Conservation (phyloP, 2,329 filamentous ascomycete genomes). For the Calonectria montana region DNA sequence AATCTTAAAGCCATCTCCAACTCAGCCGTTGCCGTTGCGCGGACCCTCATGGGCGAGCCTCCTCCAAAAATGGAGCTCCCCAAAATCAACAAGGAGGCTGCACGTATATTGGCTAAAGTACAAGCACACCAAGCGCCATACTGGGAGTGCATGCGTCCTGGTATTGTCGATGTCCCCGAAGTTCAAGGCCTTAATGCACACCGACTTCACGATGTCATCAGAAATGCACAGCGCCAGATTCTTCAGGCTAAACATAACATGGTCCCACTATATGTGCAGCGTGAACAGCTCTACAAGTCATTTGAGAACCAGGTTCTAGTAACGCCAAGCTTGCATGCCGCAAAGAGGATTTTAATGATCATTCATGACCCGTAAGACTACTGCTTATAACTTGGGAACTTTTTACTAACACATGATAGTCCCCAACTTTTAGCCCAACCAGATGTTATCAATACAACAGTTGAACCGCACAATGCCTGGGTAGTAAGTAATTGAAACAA, state of each 20-base stretch:
- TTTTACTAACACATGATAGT: slow-evolving; percentile 46
- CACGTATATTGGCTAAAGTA: slow-evolving; percentile 67
- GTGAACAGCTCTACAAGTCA: slow-evolving; percentile 76
- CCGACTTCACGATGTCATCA: slow-evolving; percentile 83
- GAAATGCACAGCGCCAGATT: slow-evolving; percentile 78
- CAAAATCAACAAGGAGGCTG: slow-evolving; percentile 68
- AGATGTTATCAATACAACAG: slow-evolving; percentile 75
- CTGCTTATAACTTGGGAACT: neutral
- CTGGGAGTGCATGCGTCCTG: slow-evolving; percentile 89
- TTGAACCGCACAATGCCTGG: slow-evolving; percentile 89
- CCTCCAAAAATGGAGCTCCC: slow-evolving; percentile 72
- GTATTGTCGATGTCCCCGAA: slow-evolving; percentile 65
- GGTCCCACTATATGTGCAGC: slow-evolving; percentile 82
- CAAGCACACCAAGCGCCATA: slow-evolving; percentile 74
- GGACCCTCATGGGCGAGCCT: slow-evolving; percentile 94
- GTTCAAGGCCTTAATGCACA: slow-evolving; percentile 65
- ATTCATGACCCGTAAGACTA: slow-evolving; percentile 86
- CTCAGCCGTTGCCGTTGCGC: slow-evolving; percentile 90
- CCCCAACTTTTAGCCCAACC: slow-evolving; percentile 77
- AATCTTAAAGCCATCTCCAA: slow-evolving; percentile 93
- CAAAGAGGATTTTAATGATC: slow-evolving; percentile 80
- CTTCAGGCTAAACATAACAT: slow-evolving; percentile 81
- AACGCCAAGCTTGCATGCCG: slow-evolving; percentile 75
- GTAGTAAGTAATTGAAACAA: slow-evolving; percentile 69
- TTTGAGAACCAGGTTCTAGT: slow-evolving; percentile 90